These are phyloP conservation scores for Gossypium ekmanianum DNA, from an alignment of 345 rosid species.

Conservation along the genomic window DNA sequence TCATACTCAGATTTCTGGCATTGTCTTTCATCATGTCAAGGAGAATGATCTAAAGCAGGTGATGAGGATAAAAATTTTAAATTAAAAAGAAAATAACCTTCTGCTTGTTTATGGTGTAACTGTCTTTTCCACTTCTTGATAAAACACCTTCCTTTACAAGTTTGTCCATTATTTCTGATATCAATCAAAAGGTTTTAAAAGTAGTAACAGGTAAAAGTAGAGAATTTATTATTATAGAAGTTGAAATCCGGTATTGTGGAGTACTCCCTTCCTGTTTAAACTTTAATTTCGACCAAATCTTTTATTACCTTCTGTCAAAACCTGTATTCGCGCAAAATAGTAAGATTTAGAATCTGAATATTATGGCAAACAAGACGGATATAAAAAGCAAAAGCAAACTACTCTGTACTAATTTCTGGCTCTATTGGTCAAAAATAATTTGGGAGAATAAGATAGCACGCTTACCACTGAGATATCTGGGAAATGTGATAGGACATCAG, in stretches of 20 bases:
- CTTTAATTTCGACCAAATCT: conserved; percentile 15
- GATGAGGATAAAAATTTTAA: conserved; percentile 7
- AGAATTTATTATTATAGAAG: not conserved
- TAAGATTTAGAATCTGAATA: conserved; percentile 10
- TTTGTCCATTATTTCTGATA: conserved; percentile 80
- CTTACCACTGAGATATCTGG: conserved; percentile 79
- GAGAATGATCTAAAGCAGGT: conserved; percentile 8
- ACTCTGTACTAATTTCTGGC: not conserved
- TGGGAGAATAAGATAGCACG: not conserved
- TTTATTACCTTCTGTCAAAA: conserved; percentile 65
- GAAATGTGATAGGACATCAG: conserved; percentile 75
- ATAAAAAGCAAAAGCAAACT: conserved; percentile 12
- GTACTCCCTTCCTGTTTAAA: conserved; percentile 14
- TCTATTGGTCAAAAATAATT: not conserved
- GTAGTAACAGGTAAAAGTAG: not conserved
- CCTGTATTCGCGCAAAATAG: conserved; percentile 48
- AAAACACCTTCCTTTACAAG: conserved; percentile 65
- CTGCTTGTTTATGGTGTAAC: conserved; percentile 50
- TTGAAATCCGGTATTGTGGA: not conserved
- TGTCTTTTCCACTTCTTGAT: conserved; percentile 56
- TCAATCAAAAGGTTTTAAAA: conserved; percentile 22
- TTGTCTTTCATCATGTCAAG: conserved; percentile 7
- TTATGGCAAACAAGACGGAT: not conserved
- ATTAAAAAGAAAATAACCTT: conserved; percentile 38
- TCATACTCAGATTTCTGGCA: conserved; percentile 49